Evolutionary conservation across 345 rosid genomes (phyloP), one percentile per base, ranked within the genome.

Genomic region (Eucalyptus marginata): DNA sequence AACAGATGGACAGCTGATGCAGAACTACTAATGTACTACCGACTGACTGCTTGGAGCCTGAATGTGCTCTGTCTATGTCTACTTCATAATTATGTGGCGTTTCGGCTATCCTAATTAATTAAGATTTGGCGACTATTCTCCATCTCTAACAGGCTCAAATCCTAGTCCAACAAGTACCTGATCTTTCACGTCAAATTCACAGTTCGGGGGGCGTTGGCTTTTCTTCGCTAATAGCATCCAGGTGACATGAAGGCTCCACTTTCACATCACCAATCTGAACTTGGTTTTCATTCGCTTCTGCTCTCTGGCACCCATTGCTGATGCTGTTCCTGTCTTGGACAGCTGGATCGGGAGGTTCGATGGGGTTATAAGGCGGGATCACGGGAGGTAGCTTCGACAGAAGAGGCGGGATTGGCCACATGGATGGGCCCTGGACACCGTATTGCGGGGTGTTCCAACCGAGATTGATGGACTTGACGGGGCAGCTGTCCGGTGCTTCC

Each of bases 401-500:
- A 76, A 92, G 93, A 58, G 95, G 92, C 33, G 95, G 95, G 58
- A 93, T 89, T 20, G 94, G 87, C 94, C 92, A 93, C 89, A 91
- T 68, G 15, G 93, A 92, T 52, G 92, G 85, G 62, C 92, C 92
- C 58, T 89, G 20, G 64, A 90, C 33, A 14, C 91, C 93, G 51
- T 87, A 91, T 81, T 90, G 95, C 31, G 95, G 95, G 80, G 89
- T 93, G 90, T 94, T 95, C 96, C 96, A 94, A 2, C 96, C 96
- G 13, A 94, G 87, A 88, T 93, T 95, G 89, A 91, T 62, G 85
- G 96, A 90, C 88, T 95, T 95, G 89, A 89, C 33, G 2, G 93
- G 91, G 76, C 90, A 89, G 25, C 90, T 91, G 8, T 91, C 92
- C 1, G 79, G 88, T 31, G 87, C 91, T 89, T 92, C 93, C 22